Base-by-base conservation (phyloP, 2,329 filamentous ascomycete species). In the Ophiostoma sp. region DNA sequence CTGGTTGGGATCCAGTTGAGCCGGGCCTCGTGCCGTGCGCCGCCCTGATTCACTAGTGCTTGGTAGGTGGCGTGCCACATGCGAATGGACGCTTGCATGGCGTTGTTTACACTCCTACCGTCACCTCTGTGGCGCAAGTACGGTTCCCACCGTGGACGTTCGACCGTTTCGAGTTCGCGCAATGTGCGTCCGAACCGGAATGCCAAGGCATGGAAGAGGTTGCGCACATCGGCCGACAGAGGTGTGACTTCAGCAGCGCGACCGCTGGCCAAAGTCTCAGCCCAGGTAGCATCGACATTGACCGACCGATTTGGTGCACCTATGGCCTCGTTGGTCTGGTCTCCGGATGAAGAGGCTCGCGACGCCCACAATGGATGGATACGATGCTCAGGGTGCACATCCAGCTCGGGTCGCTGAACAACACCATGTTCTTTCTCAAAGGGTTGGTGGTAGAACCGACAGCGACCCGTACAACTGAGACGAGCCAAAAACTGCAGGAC, bases 331-430 rank as follows among this genome's bases (percentile, higher is more conserved):
- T 39, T 36, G 22, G 73, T 50, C 33, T 33, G 50, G 8, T 57
- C 63, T 48, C 28, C 48, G 19, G 42, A 25, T 2, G 9, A 15
- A 28, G 36, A 17, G 17, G 25, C 45, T n/a, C n/a, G 45, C 63
- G 55, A 1, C 39, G 72, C 45, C 74, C 74, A 74, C 42, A 69
- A 55, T 22, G 45, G 59, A 45, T 39, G 55, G 11, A 76, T 52
- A 42, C 75, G 79, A 57, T 81, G 74, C 72, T 83, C 81, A 0
- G 81, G 81, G 72, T 80, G 79, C 73, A 78, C 76, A 7, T 78
- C 70, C 68, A 76, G 74, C 1, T 36, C 0, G 0, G 81, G 80
- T 1, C 80, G 79, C 72, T 73, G 71, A 25, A 82, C 78, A 6
- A 76, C 33, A 25, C 79, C 77, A 11, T 72, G 68, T 7, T 69